Percentiles rank a stretch among this genome's conserved stretches.
Evolutionary conservation across 352 stramenopile genomes (phyloP).

Genomic region (Phytopythium chamaehyphon): DNA sequence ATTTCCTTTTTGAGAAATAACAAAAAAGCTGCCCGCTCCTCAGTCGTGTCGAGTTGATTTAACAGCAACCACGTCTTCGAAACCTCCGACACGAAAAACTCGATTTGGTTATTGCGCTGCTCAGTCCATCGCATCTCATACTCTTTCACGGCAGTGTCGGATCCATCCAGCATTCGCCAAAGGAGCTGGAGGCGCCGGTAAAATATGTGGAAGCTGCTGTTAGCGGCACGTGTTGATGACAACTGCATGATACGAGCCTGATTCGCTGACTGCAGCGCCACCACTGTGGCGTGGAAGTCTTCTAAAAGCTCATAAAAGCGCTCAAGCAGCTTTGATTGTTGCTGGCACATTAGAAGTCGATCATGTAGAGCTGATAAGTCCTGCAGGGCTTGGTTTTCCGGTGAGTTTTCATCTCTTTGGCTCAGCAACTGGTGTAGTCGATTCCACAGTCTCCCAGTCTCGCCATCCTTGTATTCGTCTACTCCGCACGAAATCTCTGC

Average conservation of each 20-base stretch:
- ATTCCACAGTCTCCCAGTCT: neutral
- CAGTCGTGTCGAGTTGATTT: neutral
- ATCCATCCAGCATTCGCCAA: neutral
- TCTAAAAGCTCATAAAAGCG: neutral
- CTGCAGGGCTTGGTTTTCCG: neutral
- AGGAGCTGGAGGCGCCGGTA: neutral
- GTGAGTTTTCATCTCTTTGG: neutral
- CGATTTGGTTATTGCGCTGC: neutral
- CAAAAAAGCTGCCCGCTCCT: neutral
- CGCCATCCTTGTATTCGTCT: neutral
- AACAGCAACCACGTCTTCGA: neutral
- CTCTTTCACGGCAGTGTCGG: neutral
- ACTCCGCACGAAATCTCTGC: neutral
- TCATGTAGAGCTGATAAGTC: neutral
- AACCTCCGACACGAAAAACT: neutral
- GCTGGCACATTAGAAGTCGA: neutral
- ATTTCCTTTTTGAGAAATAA: neutral
- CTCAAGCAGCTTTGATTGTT: neutral
- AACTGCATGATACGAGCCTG: neutral
- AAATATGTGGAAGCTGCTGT: neutral
- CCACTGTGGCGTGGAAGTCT: neutral
- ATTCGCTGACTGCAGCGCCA: neutral
- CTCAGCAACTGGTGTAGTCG: neutral
- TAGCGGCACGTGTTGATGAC: neutral
- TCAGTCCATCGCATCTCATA: neutral